Base-by-base conservation (phyloP, 2,329 filamentous ascomycete genomes). In the Thermothelomyces thermophilus region DNA sequence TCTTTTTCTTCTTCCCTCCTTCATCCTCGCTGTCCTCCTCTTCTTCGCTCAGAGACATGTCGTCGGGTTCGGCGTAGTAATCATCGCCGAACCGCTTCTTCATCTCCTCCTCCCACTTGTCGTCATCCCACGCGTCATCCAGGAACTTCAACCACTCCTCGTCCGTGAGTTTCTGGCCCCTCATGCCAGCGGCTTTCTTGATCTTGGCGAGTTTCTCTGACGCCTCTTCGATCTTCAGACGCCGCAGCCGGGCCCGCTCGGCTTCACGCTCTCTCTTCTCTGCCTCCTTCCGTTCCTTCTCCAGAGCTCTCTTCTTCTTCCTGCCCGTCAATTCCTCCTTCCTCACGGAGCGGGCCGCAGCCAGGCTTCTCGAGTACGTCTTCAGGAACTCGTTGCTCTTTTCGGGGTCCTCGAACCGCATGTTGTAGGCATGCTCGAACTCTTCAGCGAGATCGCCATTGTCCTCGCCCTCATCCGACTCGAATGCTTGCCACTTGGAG, bases 31-130 rank as follows among this genome's bases (percentile, higher is more conserved):
- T 71, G 5, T 67, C 73, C 3, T 71, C 77, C 42, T 68, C 74
- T 3, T 66, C 70, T 6, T 76, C 79, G n/a, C 75, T 71, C 58
- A 82, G 84, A 1, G 78, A 75, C 20, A 84, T 80, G 16, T 77
- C 85, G 56, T 87, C 82, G 10, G 72, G 68, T 43, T 84, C 77
- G 9, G 83, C 86, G 61, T 98, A 98, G 71, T 98, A 98, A 9
- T 86, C 79, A 13, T 96, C 88, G 48, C 87, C 90, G 62, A 98
- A 98, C 14, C 84, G 79, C 66, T 84, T 86, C 62, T 77, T 77
- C 90, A 98, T 96, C 69, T 93, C 87, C 55, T 82, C 73, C 63
- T 96, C 90, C 90, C 91, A 98, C 61, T 84, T 79, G 47, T 87
- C 82, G 63, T 95, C 84, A 55, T 95, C 87, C 82, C 88, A 98